Evolutionary conservation across 768 basidiomycete genomes (phyloP).

Genomic region (Tulasnella sp.): DNA sequence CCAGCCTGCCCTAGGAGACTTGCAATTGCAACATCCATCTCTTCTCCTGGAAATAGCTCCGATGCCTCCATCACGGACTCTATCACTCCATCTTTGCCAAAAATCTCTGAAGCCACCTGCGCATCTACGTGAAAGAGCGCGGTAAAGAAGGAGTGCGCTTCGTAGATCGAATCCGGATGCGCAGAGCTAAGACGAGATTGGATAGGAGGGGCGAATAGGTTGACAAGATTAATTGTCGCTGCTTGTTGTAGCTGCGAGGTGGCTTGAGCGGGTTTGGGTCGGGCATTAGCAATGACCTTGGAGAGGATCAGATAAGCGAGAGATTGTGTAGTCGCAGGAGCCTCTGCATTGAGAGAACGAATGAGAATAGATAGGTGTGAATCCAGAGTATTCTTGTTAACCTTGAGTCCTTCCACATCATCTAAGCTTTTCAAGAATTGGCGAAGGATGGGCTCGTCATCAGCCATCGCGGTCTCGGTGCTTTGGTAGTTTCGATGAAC

Average conservation of each 20-base stretch:
- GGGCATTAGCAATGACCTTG: constrained; percentile 49
- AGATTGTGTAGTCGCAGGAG: constrained; percentile 35
- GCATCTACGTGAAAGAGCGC: constrained; percentile 79
- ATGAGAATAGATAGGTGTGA: too few species aligned
- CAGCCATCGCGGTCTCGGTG: too few species aligned
- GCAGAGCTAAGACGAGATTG: constrained; percentile 40
- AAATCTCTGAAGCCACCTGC: constrained; percentile 49
- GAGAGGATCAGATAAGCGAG: constrained; percentile 62
- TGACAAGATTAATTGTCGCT: constrained; percentile 38
- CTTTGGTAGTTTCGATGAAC: too few species aligned
- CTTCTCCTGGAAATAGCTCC: constrained; percentile 42
- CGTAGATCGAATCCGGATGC: constrained; percentile 36
- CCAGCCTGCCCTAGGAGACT: too few species aligned
- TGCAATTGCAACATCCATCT: too few species aligned
- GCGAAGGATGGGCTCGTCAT: too few species aligned
- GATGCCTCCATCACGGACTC: constrained; percentile 55
- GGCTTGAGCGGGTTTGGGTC: constrained; percentile 25
- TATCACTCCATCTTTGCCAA: constrained; percentile 47
- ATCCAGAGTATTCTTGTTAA: too few species aligned
- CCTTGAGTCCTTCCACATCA: too few species aligned
- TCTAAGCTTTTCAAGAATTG: too few species aligned
- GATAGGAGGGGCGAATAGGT: constrained; percentile 39
- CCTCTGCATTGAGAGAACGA: constrained; percentile 39
- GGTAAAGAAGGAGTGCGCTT: constrained; percentile 52
- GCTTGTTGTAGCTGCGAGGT: constrained; percentile 22